Base-by-base conservation (phyloP, 257 asterid species). In the Ilex aquifolium region DNA sequence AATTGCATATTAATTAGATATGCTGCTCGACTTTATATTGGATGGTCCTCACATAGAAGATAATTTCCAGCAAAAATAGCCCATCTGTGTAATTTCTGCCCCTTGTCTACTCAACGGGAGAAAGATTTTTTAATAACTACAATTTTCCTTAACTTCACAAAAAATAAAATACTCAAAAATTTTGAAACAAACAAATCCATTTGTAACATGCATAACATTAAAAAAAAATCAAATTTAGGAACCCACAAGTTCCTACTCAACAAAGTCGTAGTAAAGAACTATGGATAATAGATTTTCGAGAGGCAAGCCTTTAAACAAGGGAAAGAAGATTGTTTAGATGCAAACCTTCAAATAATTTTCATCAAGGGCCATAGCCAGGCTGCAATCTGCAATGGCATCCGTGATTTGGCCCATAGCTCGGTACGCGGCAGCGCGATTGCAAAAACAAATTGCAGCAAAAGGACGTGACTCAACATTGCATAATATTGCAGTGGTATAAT, bases 351-450 rank as follows among this genome's bases (percentile, higher is more conserved):
- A 67, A 71, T 87, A 92, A 71, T 69, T 83, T 72, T 78, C 82
- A 81, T 92, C 95, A 64, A 92, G 95, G 59, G 99, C 97, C 59
- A 89, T 81, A 67, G 99, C 95, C 69, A 87, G 79, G 83, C 87
- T 83, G 84, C 97, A 92, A 76, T 92, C 99, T 50, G 99, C 88
- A 66, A 92, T 77, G 65, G 99, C 99, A 72, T 89, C 99, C 61
- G 85, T 56, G 65, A 82, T 83, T 70, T 92, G 99, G 62, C 93
- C 95, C 91, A 81, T 73, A 61, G 95, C 87, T 61, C 90, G 78
- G 75, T 85, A 92, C 54, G 96, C 96, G 69, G 97, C 97, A 53
- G 99, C 97, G 42, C 99, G 96, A 69, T 92, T 92, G 73, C 99
- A 82, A 32, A 87, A 92, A 69, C 99, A 92, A 59, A 89, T 87